Conservation (phyloP, 345 rosid species). For the Raphanus raphanistrum region DNA sequence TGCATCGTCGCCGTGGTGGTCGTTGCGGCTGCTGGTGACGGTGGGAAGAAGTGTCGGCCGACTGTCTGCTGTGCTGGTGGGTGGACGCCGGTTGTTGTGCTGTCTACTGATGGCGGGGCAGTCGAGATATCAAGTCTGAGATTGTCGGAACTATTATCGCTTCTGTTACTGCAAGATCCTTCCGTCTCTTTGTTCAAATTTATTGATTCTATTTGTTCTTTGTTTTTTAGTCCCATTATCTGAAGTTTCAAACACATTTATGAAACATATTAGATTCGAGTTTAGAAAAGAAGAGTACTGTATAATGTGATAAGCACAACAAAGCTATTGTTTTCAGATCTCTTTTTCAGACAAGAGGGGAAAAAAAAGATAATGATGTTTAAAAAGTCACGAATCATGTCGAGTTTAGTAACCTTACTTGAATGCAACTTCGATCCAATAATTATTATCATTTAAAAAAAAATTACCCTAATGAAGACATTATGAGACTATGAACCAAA, state of each 20-base stretch:
- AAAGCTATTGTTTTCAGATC: conserved; percentile 25
- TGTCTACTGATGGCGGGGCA: conserved; percentile 61
- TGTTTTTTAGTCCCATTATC: conserved; percentile 83
- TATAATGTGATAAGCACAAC: conserved; percentile 29
- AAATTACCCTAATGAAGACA: background rate
- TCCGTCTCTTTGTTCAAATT: conserved; percentile 95
- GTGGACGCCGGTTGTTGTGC: conserved; percentile 50
- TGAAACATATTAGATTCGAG: background rate
- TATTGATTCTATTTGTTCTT: conserved; percentile 82
- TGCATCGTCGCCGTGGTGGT: conserved; percentile 41
- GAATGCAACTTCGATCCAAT: conserved; percentile 32
- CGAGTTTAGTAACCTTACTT: conserved; percentile 33
- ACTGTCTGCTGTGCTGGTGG: conserved; percentile 42
- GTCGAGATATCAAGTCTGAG: conserved; percentile 78
- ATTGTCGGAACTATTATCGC: conserved; percentile 92
- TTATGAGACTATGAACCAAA: background rate
- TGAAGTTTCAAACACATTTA: conserved; percentile 31
- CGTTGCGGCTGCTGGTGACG: conserved; percentile 36
- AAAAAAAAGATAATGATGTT: conserved; percentile 20
- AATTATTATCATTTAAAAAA: background rate
- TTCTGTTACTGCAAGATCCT: conserved; percentile 90
- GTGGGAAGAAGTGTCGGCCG: conserved; percentile 66
- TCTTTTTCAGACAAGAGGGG: conserved; percentile 19
- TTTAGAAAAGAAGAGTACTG: conserved; percentile 8
- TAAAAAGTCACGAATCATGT: conserved; percentile 31